Base-by-base conservation (phyloP, 495 filamentous ascomycete species). In the Neurospora tetrasperma region DNA sequence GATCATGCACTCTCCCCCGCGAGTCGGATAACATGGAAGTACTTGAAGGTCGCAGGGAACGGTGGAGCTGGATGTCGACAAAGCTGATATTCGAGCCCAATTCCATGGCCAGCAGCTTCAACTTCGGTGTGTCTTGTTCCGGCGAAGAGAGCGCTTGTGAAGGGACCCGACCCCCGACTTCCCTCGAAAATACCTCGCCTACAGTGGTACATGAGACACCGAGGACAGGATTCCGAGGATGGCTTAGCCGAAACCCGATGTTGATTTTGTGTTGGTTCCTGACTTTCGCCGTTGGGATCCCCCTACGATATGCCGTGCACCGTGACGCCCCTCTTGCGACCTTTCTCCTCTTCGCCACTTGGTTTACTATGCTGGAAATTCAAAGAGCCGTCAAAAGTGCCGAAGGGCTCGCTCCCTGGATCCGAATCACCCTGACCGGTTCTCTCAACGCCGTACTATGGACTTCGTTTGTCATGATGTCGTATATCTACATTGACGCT, bases 391-490 rank as follows among this genome's bases (percentile, higher is more conserved):
- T 84, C 72, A 84, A 82, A 66, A 27, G 71, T 2, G 14, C 70
- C n/a, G 75, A 79, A 5, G 38, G 14, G 38, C 75, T 74, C 1
- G 59, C 70, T 6, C 74, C 75, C 0, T 78, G 76, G 43, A 23
- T 78, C 2, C 76, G 79, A 40, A 80, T 79, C 6, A 42, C 75
- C 3, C 59, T 84, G 5, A 76, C 80, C 6, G 81, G 82, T 39
- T 70, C 83, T 31, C 71, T 78, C 40, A 86, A 86, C 54, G 76
- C 85, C 0, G 81, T 86, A 1, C 69, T 86, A 3, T 75, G 82
- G 70, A 86, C 82, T 6, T 83, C 83, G 48, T 82, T 81, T 20
- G 71, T 77, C 12, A 82, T 82, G 69, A 82, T 80, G 20, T 78
- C 77, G 16, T 86, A 85, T 75, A 72, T 81, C 70, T 79, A 80